Percentiles rank a stretch among this genome's conserved stretches.
Evolutionary conservation across 805 yeast genomes (phyloP).

Genomic region (Grigorovia humatica): DNA sequence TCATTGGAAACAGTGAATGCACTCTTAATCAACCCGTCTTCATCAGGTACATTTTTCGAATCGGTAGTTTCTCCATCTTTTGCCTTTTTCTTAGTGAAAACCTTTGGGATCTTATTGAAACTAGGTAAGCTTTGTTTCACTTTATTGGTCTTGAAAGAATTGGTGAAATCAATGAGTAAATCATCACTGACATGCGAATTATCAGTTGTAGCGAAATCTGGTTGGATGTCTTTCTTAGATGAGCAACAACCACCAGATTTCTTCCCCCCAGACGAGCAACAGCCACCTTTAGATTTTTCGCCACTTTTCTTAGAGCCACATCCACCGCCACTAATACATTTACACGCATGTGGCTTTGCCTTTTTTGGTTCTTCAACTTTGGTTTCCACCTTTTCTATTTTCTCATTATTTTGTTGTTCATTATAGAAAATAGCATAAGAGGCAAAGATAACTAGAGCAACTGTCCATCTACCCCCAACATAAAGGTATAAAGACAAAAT

Average conservation of each 20-base stretch:
- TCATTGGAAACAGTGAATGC: slow-evolving; percentile 33
- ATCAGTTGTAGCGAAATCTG: not conserved
- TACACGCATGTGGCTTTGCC: slow-evolving; percentile 2
- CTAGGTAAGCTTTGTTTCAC: not conserved
- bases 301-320: slow-evolving; percentile 8
- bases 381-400: not conserved
- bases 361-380: not conserved
- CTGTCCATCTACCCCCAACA: slow-evolving; percentile 31
- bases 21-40: slow-evolving; percentile 18
- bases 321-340: slow-evolving; percentile 18
- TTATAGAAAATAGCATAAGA: slow-evolving; percentile 19
- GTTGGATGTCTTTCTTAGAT: slow-evolving; percentile 1
- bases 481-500: not conserved
- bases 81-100: slow-evolving; percentile 4
- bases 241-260: slow-evolving; percentile 2
- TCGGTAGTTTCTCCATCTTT: not conserved
- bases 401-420: slow-evolving; percentile 4
- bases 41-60: slow-evolving; percentile 17
- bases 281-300: not conserved
- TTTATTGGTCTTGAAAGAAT: slow-evolving; percentile 19
- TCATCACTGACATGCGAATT: slow-evolving; percentile 1
- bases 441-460: slow-evolving; percentile 23
- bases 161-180: slow-evolving; percentile 33
- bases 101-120: slow-evolving; percentile 6
- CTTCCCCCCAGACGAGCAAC: slow-evolving; percentile 1